Evolutionary conservation across 768 basidiomycete species (phyloP).

Genomic region (Chalciporus piperatus): DNA sequence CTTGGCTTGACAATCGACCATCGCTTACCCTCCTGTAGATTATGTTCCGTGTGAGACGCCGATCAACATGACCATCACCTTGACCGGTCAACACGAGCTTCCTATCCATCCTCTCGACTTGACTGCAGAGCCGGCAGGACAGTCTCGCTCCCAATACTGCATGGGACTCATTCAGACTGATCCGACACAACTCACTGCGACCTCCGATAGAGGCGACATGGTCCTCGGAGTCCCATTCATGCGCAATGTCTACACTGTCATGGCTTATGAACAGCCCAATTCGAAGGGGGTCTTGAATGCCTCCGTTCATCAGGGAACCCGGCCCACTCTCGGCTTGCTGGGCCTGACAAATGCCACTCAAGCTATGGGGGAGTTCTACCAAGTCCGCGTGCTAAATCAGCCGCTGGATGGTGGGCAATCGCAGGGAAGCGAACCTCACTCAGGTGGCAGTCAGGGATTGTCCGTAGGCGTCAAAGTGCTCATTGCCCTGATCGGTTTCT

Average conservation of each 20-base stretch:
- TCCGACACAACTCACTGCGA: constrained; percentile 38
- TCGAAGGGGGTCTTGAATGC: constrained; percentile 44
- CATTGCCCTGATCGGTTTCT: constrained; percentile 55
- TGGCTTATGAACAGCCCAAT: constrained; percentile 58
- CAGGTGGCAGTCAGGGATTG: constrained; percentile 36
- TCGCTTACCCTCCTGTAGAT: constrained; percentile 39
- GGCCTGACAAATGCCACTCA: constrained; percentile 57
- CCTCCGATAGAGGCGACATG: constrained; percentile 55
- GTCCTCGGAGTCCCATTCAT: constrained; percentile 79
- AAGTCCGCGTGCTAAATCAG: constrained; percentile 63
- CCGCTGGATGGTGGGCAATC: constrained; percentile 39
- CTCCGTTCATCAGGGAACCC: constrained; percentile 16
- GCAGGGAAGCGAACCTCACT: constrained; percentile 5
- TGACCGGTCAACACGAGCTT: constrained; percentile 55
- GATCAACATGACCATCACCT: constrained; percentile 67
- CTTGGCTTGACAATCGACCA: neutral
- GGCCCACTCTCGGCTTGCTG: constrained; percentile 58
- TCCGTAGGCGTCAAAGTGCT: constrained; percentile 64
- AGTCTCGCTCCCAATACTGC: constrained; percentile 47
- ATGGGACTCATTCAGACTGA: constrained; percentile 66
- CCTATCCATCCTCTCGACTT: constrained; percentile 76
- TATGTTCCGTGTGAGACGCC: constrained; percentile 72
- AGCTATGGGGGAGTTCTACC: constrained; percentile 67
- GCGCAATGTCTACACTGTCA: constrained; percentile 72
- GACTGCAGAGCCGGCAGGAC: constrained; percentile 44